These are phyloP conservation scores for Colletotrichum cordylinicola DNA, from an alignment of 2,329 filamentous ascomycete species.

Conservation along the genomic window DNA sequence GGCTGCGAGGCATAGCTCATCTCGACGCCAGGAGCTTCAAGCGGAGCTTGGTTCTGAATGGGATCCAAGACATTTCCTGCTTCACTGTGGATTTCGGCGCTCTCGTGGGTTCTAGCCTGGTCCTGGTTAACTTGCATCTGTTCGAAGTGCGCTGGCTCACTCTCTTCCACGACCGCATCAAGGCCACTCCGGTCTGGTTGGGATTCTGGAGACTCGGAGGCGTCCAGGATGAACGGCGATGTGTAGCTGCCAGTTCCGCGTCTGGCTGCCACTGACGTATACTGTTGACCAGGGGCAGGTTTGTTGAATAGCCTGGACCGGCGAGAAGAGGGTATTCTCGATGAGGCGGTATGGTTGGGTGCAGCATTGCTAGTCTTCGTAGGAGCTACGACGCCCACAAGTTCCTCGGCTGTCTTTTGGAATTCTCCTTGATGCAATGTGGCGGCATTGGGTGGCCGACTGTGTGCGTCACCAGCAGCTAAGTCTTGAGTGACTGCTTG, in stretches of 20 bases:
- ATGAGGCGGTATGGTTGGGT: neutral
- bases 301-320: neutral
- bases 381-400: neutral
- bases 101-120: neutral
- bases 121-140: neutral
- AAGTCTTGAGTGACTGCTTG: neutral
- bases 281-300: neutral
- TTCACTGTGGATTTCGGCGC: neutral
- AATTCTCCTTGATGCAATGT: neutral
- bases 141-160: neutral
- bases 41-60: neutral
- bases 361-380: neutral
- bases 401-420: neutral
- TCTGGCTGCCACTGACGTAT: neutral
- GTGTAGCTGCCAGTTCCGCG: neutral
- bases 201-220: neutral
- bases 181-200: neutral
- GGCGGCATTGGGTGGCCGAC: neutral
- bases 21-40: neutral
- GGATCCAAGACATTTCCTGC: neutral
- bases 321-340: neutral
- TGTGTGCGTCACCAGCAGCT: neutral
- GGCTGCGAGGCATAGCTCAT: neutral
- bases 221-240: neutral
- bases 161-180: neutral